These are phyloP conservation scores for Polytrichum formosum DNA, from an alignment of 225 moss, liverwort and hornwort species.

Conservation along the genomic window DNA sequence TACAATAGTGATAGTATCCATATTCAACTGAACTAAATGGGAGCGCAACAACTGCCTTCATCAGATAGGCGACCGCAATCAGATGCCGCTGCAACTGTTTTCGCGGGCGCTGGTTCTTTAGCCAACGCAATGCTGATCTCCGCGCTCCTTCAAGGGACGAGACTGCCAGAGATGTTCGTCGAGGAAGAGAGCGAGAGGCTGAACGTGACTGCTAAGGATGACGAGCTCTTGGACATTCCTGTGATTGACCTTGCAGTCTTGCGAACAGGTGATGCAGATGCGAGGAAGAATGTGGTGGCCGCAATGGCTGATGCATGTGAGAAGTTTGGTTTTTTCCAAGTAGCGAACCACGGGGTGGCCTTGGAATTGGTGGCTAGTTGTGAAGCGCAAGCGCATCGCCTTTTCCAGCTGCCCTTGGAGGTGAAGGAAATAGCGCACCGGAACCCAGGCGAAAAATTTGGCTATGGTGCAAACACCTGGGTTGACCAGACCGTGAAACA, in stretches of 20 bases:
- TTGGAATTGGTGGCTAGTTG: conserved; percentile 34
- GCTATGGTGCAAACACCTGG: conserved; percentile 62
- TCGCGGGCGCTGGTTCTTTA: conserved; percentile 14
- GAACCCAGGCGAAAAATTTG: conserved; percentile 36
- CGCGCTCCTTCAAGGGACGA: conserved; percentile 20
- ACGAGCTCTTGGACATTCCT: conserved; percentile 41
- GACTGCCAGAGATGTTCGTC: conserved; percentile 47
- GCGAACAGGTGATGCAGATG: conserved; percentile 19
- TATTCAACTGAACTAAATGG: background rate
- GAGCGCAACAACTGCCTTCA: conserved; percentile 7
- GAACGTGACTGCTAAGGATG: background rate
- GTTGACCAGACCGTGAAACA: conserved; percentile 52
- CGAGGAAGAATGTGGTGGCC: conserved; percentile 28
- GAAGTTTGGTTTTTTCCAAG: conserved; percentile 80
- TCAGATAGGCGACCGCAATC: conserved; percentile 4
- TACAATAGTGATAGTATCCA: background rate
- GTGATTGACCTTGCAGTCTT: conserved; percentile 48
- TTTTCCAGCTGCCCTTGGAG: conserved; percentile 67
- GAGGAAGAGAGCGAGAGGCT: conserved; percentile 10
- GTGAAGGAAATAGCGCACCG: conserved; percentile 52
- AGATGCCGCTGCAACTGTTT: conserved; percentile 1
- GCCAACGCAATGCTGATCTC: conserved; percentile 33
- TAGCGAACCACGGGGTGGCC: conserved; percentile 75
- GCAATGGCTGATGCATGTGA: conserved; percentile 53
- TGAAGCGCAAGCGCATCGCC: conserved; percentile 44